Conservation (phyloP, 164 flowering plant species). For the Cinnamomum chago region DNA sequence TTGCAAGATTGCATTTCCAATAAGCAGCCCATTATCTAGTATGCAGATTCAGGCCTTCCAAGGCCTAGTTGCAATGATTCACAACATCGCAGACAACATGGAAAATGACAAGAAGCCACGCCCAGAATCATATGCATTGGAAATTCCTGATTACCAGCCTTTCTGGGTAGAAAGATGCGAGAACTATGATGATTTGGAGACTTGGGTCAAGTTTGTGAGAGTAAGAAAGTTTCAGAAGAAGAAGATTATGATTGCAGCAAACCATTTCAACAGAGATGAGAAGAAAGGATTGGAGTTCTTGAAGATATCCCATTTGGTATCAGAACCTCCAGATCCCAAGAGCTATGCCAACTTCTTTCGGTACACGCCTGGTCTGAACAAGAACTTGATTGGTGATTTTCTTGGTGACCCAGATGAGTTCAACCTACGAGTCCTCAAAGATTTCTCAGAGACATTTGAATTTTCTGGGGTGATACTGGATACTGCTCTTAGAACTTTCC, state of each 20-base stretch:
- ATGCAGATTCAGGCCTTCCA: conserved; percentile 81
- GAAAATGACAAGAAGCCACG: conserved; percentile 31
- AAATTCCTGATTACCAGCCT: conserved; percentile 48
- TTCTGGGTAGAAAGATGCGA: conserved; percentile 62
- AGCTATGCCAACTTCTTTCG: conserved; percentile 63
- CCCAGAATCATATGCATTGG: conserved; percentile 36
- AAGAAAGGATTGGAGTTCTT: conserved; percentile 86
- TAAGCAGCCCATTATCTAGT: conserved; percentile 36
- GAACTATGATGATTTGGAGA: conserved; percentile 29
- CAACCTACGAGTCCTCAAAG: conserved; percentile 70
- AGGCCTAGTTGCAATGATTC: conserved; percentile 59
- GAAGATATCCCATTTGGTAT: conserved; percentile 39
- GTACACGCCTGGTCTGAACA: conserved; percentile 66
- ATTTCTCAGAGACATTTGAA: conserved; percentile 66
- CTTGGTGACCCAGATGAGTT: conserved; percentile 88
- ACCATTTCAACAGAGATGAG: conserved; percentile 81
- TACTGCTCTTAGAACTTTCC: conserved; percentile 66
- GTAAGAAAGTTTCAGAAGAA: conserved; percentile 64
- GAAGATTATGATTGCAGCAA: conserved; percentile 67
- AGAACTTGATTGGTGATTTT: conserved; percentile 74
- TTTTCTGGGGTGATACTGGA: conserved; percentile 82
- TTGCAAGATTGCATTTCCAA: conserved; percentile 71
- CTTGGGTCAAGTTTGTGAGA: conserved; percentile 55
- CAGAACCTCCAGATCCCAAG: conserved; percentile 73
- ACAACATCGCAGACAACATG: conserved; percentile 64